A percentile compares a stretch with the other conserved stretches of the same genome.
Evolutionary conservation across 148 eudicot species (phyloP).

Genomic region (Mesembryanthemum crystallinum): DNA sequence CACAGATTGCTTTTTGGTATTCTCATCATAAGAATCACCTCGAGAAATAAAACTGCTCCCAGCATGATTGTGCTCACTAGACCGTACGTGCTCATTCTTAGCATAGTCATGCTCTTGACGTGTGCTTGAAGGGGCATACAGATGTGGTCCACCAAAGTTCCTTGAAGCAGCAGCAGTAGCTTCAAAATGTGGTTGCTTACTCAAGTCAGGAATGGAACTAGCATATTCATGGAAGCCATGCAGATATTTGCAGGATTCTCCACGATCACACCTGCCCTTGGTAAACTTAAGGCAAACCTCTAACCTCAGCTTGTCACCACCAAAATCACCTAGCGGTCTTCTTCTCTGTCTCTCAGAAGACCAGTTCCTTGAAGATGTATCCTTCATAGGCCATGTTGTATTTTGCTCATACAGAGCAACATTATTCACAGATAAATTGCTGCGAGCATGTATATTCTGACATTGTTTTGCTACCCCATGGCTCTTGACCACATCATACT

Average conservation of each 20-base stretch:
- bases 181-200: constrained; percentile 15
- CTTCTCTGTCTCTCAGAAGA: constrained; percentile 26
- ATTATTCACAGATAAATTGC: neutral
- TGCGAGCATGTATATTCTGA: constrained; percentile 2
- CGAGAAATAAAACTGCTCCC: neutral
- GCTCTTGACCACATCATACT: neutral
- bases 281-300: constrained; percentile 32
- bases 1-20: neutral
- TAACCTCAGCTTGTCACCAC: constrained; percentile 17
- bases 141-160: constrained; percentile 2
- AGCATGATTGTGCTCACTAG: neutral
- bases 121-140: constrained; percentile 13
- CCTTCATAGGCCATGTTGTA: neutral
- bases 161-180: constrained; percentile 2
- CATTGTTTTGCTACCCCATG: constrained; percentile 1
- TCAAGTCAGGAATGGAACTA: constrained; percentile 22
- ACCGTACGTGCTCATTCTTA: neutral
- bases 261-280: constrained; percentile 31
- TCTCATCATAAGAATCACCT: constrained; percentile 3
- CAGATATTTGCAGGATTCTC: constrained; percentile 29
- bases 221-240: constrained; percentile 33
- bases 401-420: neutral
- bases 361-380: constrained; percentile 16
- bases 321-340: constrained; percentile 17
- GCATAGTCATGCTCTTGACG: constrained; percentile 11